Evolutionary conservation across 2,329 filamentous ascomycete species (phyloP).

Genomic region (Penicillium sp.): DNA sequence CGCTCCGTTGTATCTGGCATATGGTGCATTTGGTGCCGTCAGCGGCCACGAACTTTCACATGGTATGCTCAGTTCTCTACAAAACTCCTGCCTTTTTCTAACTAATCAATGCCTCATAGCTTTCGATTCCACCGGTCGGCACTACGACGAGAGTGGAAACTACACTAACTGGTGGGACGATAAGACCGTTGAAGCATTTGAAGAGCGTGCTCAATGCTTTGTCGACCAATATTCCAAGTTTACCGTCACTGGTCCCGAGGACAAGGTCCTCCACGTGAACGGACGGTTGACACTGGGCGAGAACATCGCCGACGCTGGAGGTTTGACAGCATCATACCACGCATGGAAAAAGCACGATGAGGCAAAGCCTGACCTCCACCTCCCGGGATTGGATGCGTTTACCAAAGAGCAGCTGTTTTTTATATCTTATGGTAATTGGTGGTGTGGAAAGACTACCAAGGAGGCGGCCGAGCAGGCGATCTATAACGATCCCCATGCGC

Average conservation of each 20-base stretch:
- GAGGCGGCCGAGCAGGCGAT: conserved; percentile 59
- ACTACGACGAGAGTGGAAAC: conserved; percentile 65
- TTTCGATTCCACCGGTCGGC: conserved; percentile 65
- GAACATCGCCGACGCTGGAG: conserved; percentile 71
- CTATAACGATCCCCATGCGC: conserved; percentile 66
- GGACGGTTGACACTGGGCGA: conserved; percentile 65
- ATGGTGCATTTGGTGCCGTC: conserved; percentile 67
- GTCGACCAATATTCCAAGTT: conserved; percentile 66
- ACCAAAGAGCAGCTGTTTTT: conserved; percentile 71
- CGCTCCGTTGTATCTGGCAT: conserved; percentile 65
- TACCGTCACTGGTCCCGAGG: conserved; percentile 57
- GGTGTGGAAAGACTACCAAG: conserved; percentile 65
- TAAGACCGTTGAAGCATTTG: conserved; percentile 58
- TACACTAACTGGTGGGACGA: conserved; percentile 68
- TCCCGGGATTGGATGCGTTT: conserved; percentile 63
- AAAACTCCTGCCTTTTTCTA: background rate
- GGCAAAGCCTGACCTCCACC: conserved; percentile 51
- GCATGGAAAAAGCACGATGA: conserved; percentile 64
- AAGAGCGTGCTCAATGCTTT: conserved; percentile 63
- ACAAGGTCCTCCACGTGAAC: conserved; percentile 60
- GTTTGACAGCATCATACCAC: conserved; percentile 61
- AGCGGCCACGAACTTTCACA: conserved; percentile 70
- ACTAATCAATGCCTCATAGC: conserved; percentile 37
- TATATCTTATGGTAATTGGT: conserved; percentile 63
- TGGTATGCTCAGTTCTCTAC: conserved; percentile 28